Percentiles rank a stretch among this genome's conserved stretches.
Conservation (phyloP, 2,329 filamentous ascomycete genomes). For the Colletotrichum cereale region DNA sequence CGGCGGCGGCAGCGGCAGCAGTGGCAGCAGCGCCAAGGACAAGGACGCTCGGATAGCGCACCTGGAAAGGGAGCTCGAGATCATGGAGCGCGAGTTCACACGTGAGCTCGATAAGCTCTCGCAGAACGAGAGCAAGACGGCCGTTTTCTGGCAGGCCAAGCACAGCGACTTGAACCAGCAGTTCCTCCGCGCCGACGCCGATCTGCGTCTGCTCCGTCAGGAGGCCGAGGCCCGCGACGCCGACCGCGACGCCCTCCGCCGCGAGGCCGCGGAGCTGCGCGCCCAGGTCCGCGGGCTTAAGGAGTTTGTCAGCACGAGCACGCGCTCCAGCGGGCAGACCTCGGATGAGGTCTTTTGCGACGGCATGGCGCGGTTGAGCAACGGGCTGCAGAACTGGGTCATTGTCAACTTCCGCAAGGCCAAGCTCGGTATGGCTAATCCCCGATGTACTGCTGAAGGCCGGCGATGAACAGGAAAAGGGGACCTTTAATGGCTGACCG, state of each 20-base stretch:
- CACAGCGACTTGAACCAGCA: conserved; percentile 66
- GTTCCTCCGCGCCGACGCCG: conserved; percentile 64
- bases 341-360: conserved; percentile 77
- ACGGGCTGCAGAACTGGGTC: conserved; percentile 81
- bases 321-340: conserved; percentile 69
- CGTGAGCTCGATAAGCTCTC: conserved; percentile 66
- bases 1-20: conserved; percentile 34
- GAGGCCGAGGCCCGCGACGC: conserved; percentile 63
- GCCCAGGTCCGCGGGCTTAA: conserved; percentile 76
- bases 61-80: conserved; percentile 64
- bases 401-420: conserved; percentile 76
- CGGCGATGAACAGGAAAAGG: neutral
- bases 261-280: conserved; percentile 66
- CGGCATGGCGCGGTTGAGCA: conserved; percentile 70
- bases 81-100: conserved; percentile 67
- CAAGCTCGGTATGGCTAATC: conserved; percentile 62
- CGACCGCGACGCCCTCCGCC: conserved; percentile 63
- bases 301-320: conserved; percentile 77
- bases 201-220: conserved; percentile 62
- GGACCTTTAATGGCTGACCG: conserved; percentile 25
- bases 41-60: conserved; percentile 65
- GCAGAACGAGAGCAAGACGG: conserved; percentile 66
- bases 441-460: neutral
- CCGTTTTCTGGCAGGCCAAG: conserved; percentile 70
- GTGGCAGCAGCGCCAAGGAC: conserved; percentile 49